Base-by-base conservation (phyloP, 2,329 filamentous ascomycete genomes). In the Aspergillus sp. region DNA sequence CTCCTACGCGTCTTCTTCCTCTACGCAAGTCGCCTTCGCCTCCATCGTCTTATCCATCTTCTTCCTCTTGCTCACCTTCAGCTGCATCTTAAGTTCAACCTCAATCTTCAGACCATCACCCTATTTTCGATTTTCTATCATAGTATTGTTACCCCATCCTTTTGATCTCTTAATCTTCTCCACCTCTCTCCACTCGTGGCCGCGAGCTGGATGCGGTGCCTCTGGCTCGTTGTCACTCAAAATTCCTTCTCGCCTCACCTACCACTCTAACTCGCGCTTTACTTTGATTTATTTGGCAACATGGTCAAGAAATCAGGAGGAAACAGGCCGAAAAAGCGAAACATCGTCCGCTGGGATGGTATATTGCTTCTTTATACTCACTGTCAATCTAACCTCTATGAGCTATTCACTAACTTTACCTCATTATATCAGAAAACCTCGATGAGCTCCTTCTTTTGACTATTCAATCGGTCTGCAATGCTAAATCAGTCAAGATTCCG, bases 311-410 rank as follows among this genome's bases (percentile, higher is more conserved):
- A 15, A 9, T 2, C 2, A 17, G 5, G 8, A 14, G n/a, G 6
- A 27, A 2, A n/a, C 3, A 53, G 71, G 25, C 68, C 72, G 1
- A 60, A 67, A 23, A 75, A 69, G 56, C 70, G 76, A 6, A 68
- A 62, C 12, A 65, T 79, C 11, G 75, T 78, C 15, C 76, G 77
- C 21, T 79, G 77, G 77, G 70, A 75, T 59, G 70, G 76, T 78
- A 71, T 61, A 35, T 23, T 15, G 12, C 37, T n/a, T 43, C 66
- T 19, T 3, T n/a, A 23, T 23, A n/a, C n/a, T 37, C 31, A 25
- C 15, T 19, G 49, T 50, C 9, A 43, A 41, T 9, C 19, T 33
- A 4, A 11, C 17, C 11, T 6, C 8, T 23, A 14, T 5, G 1
- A 25, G 9, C 37, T 11, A 21, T 19, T 44, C 12, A 25, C 39